phyloP scores from a whole-genome alignment of 1,284 basidiomycete species.

The Wolfiporia cocos region DNA sequence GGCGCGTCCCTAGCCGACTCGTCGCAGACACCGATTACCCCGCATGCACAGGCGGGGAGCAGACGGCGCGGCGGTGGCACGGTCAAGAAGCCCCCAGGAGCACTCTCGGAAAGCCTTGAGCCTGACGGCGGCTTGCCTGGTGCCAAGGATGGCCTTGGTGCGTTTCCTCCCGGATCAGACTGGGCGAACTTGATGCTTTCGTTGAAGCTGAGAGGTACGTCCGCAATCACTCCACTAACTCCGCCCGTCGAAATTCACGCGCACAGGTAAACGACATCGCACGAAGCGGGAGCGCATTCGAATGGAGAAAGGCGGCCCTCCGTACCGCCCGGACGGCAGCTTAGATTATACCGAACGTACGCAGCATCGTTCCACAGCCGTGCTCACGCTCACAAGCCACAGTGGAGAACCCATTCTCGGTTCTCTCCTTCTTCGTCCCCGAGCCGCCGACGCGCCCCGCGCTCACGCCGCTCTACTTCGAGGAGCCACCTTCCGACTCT shows the following conservation, averaged over 20 bases:
- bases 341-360: conserved; percentile 66
- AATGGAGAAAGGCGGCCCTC: conserved; percentile 68
- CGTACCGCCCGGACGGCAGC: conserved; percentile 61
- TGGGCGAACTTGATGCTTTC: conserved; percentile 64
- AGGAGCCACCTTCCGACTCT: conserved; percentile 21
- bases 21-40: conserved; percentile 10
- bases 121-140: conserved; percentile 67
- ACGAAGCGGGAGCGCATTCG: conserved; percentile 74
- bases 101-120: conserved; percentile 52
- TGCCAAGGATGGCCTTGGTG: conserved; percentile 63
- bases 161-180: conserved; percentile 62
- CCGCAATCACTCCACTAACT: neutral
- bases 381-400: conserved; percentile 10
- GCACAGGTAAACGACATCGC: conserved; percentile 62
- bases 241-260: neutral
- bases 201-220: conserved; percentile 63
- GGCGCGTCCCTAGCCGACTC: conserved; percentile 21
- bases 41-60: conserved; percentile 3
- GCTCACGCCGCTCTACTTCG: conserved; percentile 50
- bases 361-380: conserved; percentile 19
- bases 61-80: conserved; percentile 9
- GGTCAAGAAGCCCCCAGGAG: conserved; percentile 21
- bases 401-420: conserved; percentile 77
- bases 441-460: conserved; percentile 47
- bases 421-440: conserved; percentile 56